Evolutionary conservation across 176 grass and related monocot genomes (phyloP).

Genomic region (Rhynchospora tenuis): DNA sequence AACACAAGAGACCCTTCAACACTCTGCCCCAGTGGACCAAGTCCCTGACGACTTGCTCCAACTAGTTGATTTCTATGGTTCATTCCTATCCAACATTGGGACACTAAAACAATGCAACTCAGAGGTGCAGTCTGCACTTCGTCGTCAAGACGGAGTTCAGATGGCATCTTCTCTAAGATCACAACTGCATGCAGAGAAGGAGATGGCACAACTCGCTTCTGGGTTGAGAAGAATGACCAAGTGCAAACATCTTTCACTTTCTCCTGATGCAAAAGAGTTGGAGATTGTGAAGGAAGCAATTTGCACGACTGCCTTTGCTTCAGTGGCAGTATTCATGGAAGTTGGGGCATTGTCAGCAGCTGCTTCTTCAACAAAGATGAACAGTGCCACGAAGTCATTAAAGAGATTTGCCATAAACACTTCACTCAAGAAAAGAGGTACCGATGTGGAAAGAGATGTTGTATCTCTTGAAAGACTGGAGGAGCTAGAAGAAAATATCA

Average conservation of each 20-base stretch:
- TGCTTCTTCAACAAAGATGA: background rate
- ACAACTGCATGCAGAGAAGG: conserved; percentile 32
- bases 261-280: background rate
- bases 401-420: conserved; percentile 5
- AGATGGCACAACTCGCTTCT: conserved; percentile 29
- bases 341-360: conserved; percentile 21
- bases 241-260: background rate
- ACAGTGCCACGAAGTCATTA: background rate
- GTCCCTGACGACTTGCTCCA: conserved; percentile 49
- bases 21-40: background rate
- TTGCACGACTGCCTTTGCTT: conserved; percentile 15
- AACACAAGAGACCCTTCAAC: conserved; percentile 17
- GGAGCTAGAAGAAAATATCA: conserved; percentile 22
- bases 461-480: conserved; percentile 17
- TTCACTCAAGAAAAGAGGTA: conserved; percentile 14
- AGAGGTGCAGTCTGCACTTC: conserved; percentile 42
- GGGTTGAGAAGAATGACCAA: conserved; percentile 18
- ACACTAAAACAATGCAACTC: conserved; percentile 26
- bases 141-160: conserved; percentile 21
- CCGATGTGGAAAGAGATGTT: conserved; percentile 26
- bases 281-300: conserved; percentile 41
- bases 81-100: conserved; percentile 31
- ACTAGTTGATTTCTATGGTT: conserved; percentile 52
- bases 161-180: conserved; percentile 30
- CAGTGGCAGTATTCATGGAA: conserved; percentile 9